A percentile compares a stretch with the other conserved stretches of the same genome.
Conservation (phyloP, 169 alveolate species). For the Plasmodium ovale region DNA sequence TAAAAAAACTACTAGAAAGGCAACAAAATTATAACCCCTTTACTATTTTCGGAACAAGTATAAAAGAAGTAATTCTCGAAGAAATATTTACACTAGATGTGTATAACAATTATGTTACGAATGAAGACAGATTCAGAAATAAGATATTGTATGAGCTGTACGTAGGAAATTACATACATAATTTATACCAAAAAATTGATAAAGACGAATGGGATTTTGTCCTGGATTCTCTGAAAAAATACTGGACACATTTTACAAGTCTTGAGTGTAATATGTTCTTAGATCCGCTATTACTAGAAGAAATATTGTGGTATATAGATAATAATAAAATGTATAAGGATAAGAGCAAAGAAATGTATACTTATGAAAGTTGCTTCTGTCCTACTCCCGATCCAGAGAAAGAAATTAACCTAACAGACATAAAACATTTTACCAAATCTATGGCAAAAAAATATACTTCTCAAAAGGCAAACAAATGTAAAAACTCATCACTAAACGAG, state of each 20-base stretch:
- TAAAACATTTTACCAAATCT: conserved; percentile 52
- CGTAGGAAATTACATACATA: conserved; percentile 53
- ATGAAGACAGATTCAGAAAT: conserved; percentile 60
- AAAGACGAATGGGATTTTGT: conserved; percentile 23
- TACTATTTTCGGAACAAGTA: conserved; percentile 70
- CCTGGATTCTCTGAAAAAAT: conserved; percentile 47
- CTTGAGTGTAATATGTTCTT: conserved; percentile 66
- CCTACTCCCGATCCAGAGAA: conserved; percentile 73
- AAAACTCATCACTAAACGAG: conserved; percentile 49
- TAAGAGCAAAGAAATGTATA: conserved; percentile 45
- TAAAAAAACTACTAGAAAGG: conserved; percentile 37
- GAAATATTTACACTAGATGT: conserved; percentile 68
- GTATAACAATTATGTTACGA: conserved; percentile 55
- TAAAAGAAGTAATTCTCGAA: conserved; percentile 55
- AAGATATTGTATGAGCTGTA: conserved; percentile 55
- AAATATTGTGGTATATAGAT: conserved; percentile 71
- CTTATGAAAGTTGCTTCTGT: conserved; percentile 66
- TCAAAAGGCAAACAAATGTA: conserved; percentile 25
- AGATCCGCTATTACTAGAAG: conserved; percentile 67
- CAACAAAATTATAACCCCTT: conserved; percentile 67
- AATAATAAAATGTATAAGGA: conserved; percentile 72
- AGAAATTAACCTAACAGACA: conserved; percentile 39
- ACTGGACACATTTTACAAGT: conserved; percentile 59
- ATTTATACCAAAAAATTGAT: conserved; percentile 42
- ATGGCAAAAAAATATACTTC: conserved; percentile 57